Evolutionary conservation across 2,329 filamentous ascomycete genomes (phyloP).

Genomic region (Exutisphaerella laricina): DNA sequence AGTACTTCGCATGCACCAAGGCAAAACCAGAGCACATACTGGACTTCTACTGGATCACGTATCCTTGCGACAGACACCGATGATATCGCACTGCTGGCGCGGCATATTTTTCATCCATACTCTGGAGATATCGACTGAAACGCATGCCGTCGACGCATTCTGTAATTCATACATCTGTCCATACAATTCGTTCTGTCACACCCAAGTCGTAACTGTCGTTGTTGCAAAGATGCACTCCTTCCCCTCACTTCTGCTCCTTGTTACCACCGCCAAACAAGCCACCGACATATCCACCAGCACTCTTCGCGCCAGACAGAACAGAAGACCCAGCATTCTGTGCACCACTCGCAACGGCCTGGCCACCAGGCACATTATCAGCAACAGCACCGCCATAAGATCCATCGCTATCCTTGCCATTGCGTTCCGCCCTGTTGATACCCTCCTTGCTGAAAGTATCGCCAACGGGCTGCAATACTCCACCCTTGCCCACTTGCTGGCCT

Average conservation of each 20-base stretch:
- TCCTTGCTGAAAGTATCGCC: conserved; percentile 60
- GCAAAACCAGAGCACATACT: too few species aligned
- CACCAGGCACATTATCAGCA: conserved; percentile 29
- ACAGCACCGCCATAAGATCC: conserved; percentile 46
- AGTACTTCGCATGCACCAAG: too few species aligned
- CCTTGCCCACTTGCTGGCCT: conserved; percentile 60
- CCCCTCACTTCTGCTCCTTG: conserved; percentile 23
- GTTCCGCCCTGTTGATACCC: conserved; percentile 60
- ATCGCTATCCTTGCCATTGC: conserved; percentile 57
- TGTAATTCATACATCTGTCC: background rate
- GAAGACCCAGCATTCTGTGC: conserved; percentile 26
- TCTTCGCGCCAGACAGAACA: conserved; percentile 28
- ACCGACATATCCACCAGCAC: conserved; percentile 31
- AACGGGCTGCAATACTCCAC: conserved; percentile 59
- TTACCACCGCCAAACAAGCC: conserved; percentile 31
- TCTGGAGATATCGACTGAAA: too few species aligned
- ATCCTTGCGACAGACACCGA: too few species aligned
- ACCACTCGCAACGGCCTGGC: conserved; percentile 22
- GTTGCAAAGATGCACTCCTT: background rate
- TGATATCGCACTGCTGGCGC: too few species aligned
- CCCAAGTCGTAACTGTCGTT: conserved; percentile 6
- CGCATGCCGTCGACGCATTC: too few species aligned
- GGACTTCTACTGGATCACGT: too few species aligned
- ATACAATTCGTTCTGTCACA: background rate
- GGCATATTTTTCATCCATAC: too few species aligned